Conservation (phyloP, 805 yeast genomes). For the Candida gorgasii region DNA sequence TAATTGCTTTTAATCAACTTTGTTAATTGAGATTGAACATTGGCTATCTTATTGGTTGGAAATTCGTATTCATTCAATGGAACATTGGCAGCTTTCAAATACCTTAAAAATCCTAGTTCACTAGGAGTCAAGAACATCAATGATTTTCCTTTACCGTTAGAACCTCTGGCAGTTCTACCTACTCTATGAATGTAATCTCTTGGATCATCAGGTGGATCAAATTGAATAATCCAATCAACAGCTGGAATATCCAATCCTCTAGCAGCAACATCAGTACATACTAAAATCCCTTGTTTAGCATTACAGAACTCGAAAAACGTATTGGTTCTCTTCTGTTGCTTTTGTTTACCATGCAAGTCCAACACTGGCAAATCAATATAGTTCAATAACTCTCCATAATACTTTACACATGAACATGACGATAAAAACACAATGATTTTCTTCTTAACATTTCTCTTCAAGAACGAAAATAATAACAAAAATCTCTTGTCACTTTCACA, state of each 20-base stretch:
- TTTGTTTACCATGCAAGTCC: slow-evolving; percentile 96
- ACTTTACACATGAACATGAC: slow-evolving; percentile 95
- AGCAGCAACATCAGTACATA: slow-evolving; percentile 99
- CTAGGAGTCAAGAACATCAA: slow-evolving; percentile 93
- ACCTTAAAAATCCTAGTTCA: slow-evolving; percentile 92
- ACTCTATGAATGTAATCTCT: slow-evolving; percentile 98
- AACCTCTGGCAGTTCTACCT: slow-evolving; percentile 97
- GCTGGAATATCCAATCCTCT: slow-evolving; percentile 98
- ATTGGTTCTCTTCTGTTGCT: slow-evolving; percentile 97
- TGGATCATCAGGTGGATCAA: slow-evolving; percentile 99
- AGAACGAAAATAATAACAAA: slow-evolving; percentile 83
- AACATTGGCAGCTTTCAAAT: slow-evolving; percentile 94
- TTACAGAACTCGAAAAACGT: slow-evolving; percentile 98
- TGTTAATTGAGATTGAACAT: slow-evolving; percentile 90
- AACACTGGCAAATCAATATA: slow-evolving; percentile 96
- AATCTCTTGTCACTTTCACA: slow-evolving; percentile 96
- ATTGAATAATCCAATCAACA: slow-evolving; percentile 98
- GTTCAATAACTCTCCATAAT: slow-evolving; percentile 90
- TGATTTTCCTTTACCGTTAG: slow-evolving; percentile 86
- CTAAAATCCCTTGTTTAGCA: slow-evolving; percentile 88
- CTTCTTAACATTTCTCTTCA: slow-evolving; percentile 90
- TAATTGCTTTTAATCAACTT: slow-evolving; percentile 89
- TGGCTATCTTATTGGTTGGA: slow-evolving; percentile 91
- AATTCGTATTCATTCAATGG: slow-evolving; percentile 97
- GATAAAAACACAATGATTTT: slow-evolving; percentile 92